Evolutionary conservation across 2,329 filamentous ascomycete species (phyloP).

Genomic region (Sporothrix schenckii): DNA sequence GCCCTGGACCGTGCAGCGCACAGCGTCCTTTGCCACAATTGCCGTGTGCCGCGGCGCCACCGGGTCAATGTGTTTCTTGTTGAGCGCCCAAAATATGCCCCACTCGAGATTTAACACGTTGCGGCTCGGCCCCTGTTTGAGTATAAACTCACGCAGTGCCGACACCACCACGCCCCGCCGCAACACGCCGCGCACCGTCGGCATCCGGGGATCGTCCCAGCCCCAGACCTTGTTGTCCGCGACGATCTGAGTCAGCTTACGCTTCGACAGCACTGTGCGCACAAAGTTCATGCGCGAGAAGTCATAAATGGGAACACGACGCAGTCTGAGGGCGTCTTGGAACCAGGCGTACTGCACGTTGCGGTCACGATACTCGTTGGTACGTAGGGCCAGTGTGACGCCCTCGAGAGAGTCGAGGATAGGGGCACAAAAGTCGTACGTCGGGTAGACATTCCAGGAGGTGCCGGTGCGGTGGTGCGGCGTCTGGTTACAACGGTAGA

Average conservation of each 20-base stretch:
- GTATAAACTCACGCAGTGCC: neutral
- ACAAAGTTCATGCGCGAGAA: neutral
- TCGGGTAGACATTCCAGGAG: neutral
- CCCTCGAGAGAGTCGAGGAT: neutral
- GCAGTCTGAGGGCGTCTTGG: neutral
- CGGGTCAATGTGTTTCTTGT: conserved; percentile 1
- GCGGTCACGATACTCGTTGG: neutral
- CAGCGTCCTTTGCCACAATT: neutral
- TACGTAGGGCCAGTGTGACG: neutral
- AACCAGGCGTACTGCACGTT: neutral
- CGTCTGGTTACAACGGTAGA: neutral
- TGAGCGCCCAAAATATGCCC: neutral
- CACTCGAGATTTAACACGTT: neutral
- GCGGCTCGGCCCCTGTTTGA: neutral
- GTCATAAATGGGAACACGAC: neutral
- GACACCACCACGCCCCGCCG: neutral
- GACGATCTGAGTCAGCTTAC: neutral
- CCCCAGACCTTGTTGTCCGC: neutral
- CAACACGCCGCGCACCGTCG: neutral
- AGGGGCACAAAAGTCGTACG: neutral
- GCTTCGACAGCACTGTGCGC: neutral
- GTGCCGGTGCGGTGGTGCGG: neutral
- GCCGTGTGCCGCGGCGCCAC: neutral
- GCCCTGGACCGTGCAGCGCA: neutral
- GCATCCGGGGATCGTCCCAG: conserved; percentile 1